phyloP scores from a whole-genome alignment of 306 rosid genomes.

The Ochetophila trinervis region DNA sequence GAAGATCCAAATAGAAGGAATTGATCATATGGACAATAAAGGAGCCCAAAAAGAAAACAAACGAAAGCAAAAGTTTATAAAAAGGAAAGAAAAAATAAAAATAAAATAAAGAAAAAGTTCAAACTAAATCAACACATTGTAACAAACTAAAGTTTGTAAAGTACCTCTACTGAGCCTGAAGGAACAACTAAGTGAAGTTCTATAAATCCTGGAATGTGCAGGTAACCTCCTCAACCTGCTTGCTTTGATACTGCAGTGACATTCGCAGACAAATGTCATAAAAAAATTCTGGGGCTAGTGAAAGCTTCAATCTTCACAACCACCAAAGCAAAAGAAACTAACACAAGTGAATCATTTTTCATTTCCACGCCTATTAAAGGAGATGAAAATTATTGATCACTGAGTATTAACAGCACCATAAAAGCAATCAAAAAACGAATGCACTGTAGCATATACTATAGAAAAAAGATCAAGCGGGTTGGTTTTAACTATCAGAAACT shows the following conservation, averaged over 20 bases:
- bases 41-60: slow-evolving; percentile 3
- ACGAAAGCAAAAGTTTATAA: slow-evolving; percentile 2
- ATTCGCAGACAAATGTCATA: slow-evolving; percentile 81
- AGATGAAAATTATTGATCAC: slow-evolving; percentile 8
- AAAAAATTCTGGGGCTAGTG: slow-evolving; percentile 36
- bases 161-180: slow-evolving; percentile 83
- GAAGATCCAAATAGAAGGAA: not conserved
- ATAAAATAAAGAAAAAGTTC: not conserved
- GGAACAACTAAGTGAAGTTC: slow-evolving; percentile 73
- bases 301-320: slow-evolving; percentile 42
- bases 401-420: slow-evolving; percentile 7
- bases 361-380: slow-evolving; percentile 17
- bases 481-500: slow-evolving; percentile 1
- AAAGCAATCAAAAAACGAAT: not conserved
- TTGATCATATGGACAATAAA: not conserved
- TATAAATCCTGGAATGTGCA: slow-evolving; percentile 55
- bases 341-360: slow-evolving; percentile 27
- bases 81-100: no score
- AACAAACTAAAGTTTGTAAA: slow-evolving; percentile 55
- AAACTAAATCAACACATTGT: slow-evolving; percentile 7
- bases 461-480: not conserved
- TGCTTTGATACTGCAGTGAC: slow-evolving; percentile 98
- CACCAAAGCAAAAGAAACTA: slow-evolving; percentile 26
- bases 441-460: slow-evolving; percentile 1
- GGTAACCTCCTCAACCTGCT: slow-evolving; percentile 94